phyloP scores from a whole-genome alignment of 2,329 filamentous ascomycete species.

The Venturiaceae sp. region DNA sequence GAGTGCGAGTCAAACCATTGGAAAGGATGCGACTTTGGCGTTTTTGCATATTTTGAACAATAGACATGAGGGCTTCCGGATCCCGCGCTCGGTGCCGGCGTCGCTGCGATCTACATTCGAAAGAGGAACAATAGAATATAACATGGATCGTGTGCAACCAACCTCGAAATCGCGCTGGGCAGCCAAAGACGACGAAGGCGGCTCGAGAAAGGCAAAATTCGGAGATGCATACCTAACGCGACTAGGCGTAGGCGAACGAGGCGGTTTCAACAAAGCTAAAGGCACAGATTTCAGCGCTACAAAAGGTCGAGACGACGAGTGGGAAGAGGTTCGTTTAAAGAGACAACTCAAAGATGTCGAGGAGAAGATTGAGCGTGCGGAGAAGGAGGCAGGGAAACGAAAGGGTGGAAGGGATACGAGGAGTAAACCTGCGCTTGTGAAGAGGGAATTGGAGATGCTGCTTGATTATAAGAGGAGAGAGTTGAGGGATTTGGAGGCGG shows the following conservation, averaged over 20 bases:
- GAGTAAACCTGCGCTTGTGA: slow-evolving; percentile 81
- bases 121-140: slow-evolving; percentile 93
- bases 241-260: slow-evolving; percentile 66
- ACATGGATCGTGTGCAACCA: slow-evolving; percentile 64
- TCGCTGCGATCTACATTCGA: slow-evolving; percentile 89
- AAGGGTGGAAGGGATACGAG: slow-evolving; percentile 54
- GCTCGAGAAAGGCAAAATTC: slow-evolving; percentile 86
- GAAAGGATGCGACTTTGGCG: slow-evolving; percentile 87
- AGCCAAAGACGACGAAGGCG: slow-evolving; percentile 66
- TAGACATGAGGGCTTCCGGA: slow-evolving; percentile 88
- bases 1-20: slow-evolving; percentile 69
- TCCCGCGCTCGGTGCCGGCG: slow-evolving; percentile 83
- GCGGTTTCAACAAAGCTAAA: slow-evolving; percentile 60
- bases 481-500: slow-evolving; percentile 64
- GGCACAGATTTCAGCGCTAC: slow-evolving; percentile 86
- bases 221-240: slow-evolving; percentile 93
- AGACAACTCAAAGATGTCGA: slow-evolving; percentile 87
- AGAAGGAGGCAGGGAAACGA: slow-evolving; percentile 56
- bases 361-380: slow-evolving; percentile 74
- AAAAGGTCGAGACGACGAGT: slow-evolving; percentile 72
- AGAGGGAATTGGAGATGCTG: slow-evolving; percentile 86
- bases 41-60: slow-evolving; percentile 97
- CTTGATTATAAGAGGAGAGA: slow-evolving; percentile 87
- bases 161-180: slow-evolving; percentile 34
- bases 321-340: slow-evolving; percentile 93